Conservation (phyloP, 1,139 yeast genomes). For the Torulaspora pretoriensis region DNA sequence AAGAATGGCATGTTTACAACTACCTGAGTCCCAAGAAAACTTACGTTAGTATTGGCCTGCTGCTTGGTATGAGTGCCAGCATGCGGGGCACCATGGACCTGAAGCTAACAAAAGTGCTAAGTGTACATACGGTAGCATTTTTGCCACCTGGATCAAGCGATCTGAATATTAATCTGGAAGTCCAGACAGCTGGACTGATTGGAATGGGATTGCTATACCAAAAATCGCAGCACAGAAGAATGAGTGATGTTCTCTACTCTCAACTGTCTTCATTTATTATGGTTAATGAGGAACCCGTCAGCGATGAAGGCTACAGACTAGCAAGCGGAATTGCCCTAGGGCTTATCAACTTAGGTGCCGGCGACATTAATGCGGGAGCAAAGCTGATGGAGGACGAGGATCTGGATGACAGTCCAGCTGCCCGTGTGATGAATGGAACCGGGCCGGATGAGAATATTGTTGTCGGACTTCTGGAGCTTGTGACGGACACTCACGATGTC, state of each 20-base stretch:
- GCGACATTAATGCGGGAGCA: slow-evolving; percentile 31
- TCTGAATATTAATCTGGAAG: slow-evolving; percentile 73
- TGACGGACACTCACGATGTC: slow-evolving; percentile 61
- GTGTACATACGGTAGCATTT: slow-evolving; percentile 90
- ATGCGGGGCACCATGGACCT: slow-evolving; percentile 78
- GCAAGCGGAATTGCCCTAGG: slow-evolving; percentile 92
- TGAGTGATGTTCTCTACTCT: slow-evolving; percentile 74
- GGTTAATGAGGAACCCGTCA: slow-evolving; percentile 52
- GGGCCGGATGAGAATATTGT: slow-evolving; percentile 58
- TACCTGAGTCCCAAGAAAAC: slow-evolving; percentile 88
- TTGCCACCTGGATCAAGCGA: slow-evolving; percentile 90
- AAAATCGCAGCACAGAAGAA: slow-evolving; percentile 75
- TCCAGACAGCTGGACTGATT: slow-evolving; percentile 87
- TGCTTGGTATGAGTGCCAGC: slow-evolving; percentile 93
- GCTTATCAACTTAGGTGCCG: slow-evolving; percentile 77
- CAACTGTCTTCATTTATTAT: slow-evolving; percentile 57
- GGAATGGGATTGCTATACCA: slow-evolving; percentile 84
- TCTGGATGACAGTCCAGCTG: slow-evolving; percentile 6
- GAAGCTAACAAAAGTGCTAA: slow-evolving; percentile 81
- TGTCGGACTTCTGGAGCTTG: slow-evolving; percentile 59
- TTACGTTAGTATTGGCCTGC: slow-evolving; percentile 76
- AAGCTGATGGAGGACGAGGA: slow-evolving; percentile 4
- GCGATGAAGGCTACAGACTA: slow-evolving; percentile 74
- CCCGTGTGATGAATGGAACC: slow-evolving; percentile 6
- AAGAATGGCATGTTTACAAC: slow-evolving; percentile 96